Evolutionary conservation across 228 moss, liverwort and hornwort species (phyloP).

Genomic region (Sphagnum magellanicum): DNA sequence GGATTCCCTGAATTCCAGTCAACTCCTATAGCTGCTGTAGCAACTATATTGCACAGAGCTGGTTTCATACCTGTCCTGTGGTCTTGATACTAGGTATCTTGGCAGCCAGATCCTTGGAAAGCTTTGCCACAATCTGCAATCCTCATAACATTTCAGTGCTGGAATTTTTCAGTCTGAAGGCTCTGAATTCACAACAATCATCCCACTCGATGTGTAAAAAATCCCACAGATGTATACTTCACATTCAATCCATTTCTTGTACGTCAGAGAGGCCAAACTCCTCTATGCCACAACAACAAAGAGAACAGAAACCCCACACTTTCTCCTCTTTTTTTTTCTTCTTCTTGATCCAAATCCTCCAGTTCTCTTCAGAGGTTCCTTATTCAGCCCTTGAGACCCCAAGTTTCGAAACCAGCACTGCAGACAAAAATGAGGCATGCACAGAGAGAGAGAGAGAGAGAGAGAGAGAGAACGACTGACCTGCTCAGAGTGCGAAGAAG

Average conservation of each 20-base stretch:
- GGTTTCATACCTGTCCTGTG: slow-evolving; percentile 61
- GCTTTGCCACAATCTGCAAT: slow-evolving; percentile 56
- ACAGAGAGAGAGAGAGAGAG: not conserved
- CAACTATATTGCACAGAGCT: too few relatives aligned
- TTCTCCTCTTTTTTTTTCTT: too few relatives aligned
- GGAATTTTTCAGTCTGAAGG: not conserved
- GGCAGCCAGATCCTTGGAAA: slow-evolving; percentile 65
- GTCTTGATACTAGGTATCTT: slow-evolving; percentile 58
- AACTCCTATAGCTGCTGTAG: too few relatives aligned
- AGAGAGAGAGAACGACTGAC: not conserved
- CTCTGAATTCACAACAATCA: not conserved
- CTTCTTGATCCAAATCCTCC: too few relatives aligned
- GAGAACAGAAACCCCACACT: not conserved
- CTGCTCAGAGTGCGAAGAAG: slow-evolving; percentile 52
- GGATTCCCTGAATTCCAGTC: too few relatives aligned
- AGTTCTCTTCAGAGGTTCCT: not conserved
- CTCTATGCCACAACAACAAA: not conserved
- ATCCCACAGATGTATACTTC: not conserved
- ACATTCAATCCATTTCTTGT: not conserved
- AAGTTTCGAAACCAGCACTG: not conserved
- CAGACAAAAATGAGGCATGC: not conserved
- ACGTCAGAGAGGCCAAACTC: not conserved
- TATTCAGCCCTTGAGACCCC: not conserved
- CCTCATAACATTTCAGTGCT: not conserved
- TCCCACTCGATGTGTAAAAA: too few relatives aligned